phyloP scores from a whole-genome alignment of 2,329 filamentous ascomycete genomes.

The Ophiostoma ips region DNA sequence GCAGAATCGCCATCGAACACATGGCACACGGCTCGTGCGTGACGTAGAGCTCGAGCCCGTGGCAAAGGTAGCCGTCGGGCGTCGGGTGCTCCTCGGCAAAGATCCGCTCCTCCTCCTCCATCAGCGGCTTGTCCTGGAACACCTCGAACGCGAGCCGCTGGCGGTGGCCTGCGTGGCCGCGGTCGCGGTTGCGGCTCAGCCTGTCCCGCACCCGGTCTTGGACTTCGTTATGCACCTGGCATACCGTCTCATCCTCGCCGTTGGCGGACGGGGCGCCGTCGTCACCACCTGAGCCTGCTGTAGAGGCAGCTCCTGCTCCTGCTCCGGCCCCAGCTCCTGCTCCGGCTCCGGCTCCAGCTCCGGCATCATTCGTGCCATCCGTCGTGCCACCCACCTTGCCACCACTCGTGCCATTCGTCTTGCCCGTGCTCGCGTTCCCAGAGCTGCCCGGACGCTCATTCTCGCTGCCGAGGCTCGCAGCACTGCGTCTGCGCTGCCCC shows the following conservation, averaged over 20 bases:
- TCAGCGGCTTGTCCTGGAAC: constrained; percentile 55
- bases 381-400: no score
- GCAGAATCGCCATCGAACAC: constrained; percentile 92
- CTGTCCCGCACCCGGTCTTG: constrained; percentile 14
- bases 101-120: constrained; percentile 49
- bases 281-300: background rate
- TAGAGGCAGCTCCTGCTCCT: no score
- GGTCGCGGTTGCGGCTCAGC: constrained; percentile 13
- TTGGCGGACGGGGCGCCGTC: background rate
- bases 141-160: constrained; percentile 42
- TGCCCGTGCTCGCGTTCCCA: background rate
- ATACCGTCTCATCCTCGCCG: background rate
- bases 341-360: no score
- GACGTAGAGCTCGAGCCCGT: constrained; percentile 82
- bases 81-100: constrained; percentile 51
- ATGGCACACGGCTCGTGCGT: constrained; percentile 94
- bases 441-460: constrained; percentile 6
- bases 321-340: no score
- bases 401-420: background rate
- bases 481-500: constrained; percentile 13
- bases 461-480: constrained; percentile 10
- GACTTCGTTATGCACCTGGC: constrained; percentile 12
- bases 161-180: constrained; percentile 14
- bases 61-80: constrained; percentile 80
- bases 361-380: no score